Base-by-base conservation (phyloP, 2,329 filamentous ascomycete genomes). In the Penicillium sp. region DNA sequence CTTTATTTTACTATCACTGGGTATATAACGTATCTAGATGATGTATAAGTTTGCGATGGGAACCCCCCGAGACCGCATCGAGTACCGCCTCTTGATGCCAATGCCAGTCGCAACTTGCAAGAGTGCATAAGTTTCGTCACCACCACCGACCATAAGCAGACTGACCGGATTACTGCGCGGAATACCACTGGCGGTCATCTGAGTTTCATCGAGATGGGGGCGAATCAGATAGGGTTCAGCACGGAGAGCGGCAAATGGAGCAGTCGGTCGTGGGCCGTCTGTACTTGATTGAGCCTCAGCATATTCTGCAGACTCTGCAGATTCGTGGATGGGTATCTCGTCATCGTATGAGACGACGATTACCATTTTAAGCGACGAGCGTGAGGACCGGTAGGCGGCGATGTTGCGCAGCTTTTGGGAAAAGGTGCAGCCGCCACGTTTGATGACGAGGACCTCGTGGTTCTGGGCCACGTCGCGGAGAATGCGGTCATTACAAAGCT, bases 381-480 rank as follows among this genome's bases (percentile, higher is more conserved):
- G 67, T 0, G 77, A 75, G 0, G 87, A 84, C 1, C 83, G 77
- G 65, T 85, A 92, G 8, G 82, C 81, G 0, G 92, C 90, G n/a
- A 97, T 90, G 57, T 89, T 91, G 44, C 80, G 78, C 0, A 97
- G 73, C 68, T 98, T 98, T 25, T 86, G 74, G 31, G 81, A 85
- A 69, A 97, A 97, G 23, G 81, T 86, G 72, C 93, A 98, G 1
- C 82, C 83, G 33, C 93, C 92, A 5, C 93, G 83, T 25, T 81
- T 83, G 60, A 97, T 78, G 43, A 95, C 81, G 51, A 98, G 83
- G 52, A 97, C 76, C 44, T 95, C 85, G 70, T 95, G 72, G 1
- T 67, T 71, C 35, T 74, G 75, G 0, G 75, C 76, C 3, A 83
- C 68, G 6, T 74, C 67, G 1, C 75, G 59, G 10, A 81, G 68